Evolutionary conservation across 345 rosid species (phyloP), one percentile per base, ranked within the genome.

Genomic region (Durio zibethinus): DNA sequence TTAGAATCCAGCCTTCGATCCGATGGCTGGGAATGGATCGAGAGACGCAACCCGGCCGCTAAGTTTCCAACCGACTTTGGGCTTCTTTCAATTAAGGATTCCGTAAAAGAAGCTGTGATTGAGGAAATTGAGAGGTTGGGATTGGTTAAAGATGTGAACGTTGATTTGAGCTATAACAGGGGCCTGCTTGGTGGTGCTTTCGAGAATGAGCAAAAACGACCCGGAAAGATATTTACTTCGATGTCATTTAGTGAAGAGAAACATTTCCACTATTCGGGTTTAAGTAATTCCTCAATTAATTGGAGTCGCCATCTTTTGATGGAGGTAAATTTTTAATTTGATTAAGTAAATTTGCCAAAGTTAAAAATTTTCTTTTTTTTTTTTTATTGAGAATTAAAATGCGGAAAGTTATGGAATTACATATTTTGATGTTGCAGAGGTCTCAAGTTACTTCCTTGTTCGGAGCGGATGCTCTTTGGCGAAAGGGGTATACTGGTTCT

Each of bases 371-470:
- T n/a, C 4, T 3, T 0, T 40, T 25, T 29, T 31, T 74, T 1
- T 33, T 1, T 33, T 1, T 33, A 33, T 33, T 42, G n/a, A 36
- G 43, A 66, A 64, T 21, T 35, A 1, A 72, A 14, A 31, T 27
- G 7, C 16, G 42, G n/a, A 40, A 77, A 50, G 45, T 38, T 67
- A n/a, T 61, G 50, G 74, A 76, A 33, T 29, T 38, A 57, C 21
- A 52, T 11, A 18, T 53, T 42, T 48, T 43, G 70, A 74, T 78
- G 18, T 42, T 31, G 86, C 86, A 91, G 99, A 92, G 84, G 84
- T 90, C 93, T 71, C 98, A 93, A 83, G 90, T 95, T 40, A 95
- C 99, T 79, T 95, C 99, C 61, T 81, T 93, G 83, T 95, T 95
- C 85, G 99, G 99, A 76, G 98, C 99, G 10, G 94, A 92, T 73